Base-by-base conservation (phyloP, 2,329 filamentous ascomycete species). In the Passalora sequoiae region DNA sequence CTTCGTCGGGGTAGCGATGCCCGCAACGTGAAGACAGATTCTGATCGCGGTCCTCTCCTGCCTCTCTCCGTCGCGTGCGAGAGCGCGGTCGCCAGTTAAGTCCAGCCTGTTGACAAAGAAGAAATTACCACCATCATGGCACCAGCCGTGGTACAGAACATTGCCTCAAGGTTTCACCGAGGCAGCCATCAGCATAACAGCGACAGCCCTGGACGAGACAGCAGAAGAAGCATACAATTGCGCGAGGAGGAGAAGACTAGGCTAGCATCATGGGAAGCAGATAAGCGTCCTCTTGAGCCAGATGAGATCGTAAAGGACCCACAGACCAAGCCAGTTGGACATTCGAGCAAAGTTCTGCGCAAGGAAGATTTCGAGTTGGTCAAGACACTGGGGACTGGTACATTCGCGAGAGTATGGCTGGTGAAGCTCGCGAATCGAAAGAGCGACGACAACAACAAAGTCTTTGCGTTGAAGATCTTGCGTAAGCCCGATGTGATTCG, bases 381-480 rank as follows among this genome's bases (percentile, higher is more conserved):
- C 53, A 81, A 85, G 64, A 89, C 86, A 9, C 69, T 91, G 51
- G 86, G 83, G 50, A 89, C 85, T 29, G 85, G 83, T 83, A 65
- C 59, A 20, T 92, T 92, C 70, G 86, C 86, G 53, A 76, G 86
- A 52, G 86, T 92, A 33, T 89, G 84, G 72, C 78, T 91, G 48
- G 84, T 86, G 39, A 80, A 79, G 47, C 76, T 86, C 27, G 74
- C 77, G 30, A 73, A 74, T 53, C 59, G 65, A 13, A 60, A 53
- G 30, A 44, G 46, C 6, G 38, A 44, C 29, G 41, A 44, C 30
- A 57, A 63, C 35, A 72, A 75, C 60, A 77, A 80, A 56, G 83
- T 89, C n/a, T 89, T 83, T 66, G 85, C 85, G 33, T 74, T 91
- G 59, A 91, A 91, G 73, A 87, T 89, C 43, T 67, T 91, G 53